Percentiles rank a stretch among this genome's conserved stretches.
Conservation (phyloP, 139 green algal species). For the Edaphochlamys debaryana region DNA sequence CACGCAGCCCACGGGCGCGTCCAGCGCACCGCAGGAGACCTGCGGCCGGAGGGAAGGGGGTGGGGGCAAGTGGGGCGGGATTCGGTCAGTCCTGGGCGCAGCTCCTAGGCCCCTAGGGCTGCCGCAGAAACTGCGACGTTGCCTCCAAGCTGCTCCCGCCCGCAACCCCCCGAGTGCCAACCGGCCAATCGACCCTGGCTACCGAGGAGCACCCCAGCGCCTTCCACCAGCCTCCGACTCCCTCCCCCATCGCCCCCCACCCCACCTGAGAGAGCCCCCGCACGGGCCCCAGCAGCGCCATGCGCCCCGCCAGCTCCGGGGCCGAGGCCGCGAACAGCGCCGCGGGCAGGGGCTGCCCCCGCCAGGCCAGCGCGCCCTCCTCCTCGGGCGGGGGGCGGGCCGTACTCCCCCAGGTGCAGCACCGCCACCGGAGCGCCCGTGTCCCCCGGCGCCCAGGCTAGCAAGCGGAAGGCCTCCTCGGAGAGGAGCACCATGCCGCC, state of each 20-base stretch:
- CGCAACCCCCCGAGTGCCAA: no score
- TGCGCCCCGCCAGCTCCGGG: not conserved
- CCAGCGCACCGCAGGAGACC: not conserved
- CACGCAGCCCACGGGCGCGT: constrained; percentile 18
- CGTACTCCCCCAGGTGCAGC: not conserved
- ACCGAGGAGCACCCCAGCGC: no score
- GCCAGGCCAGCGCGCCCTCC: no score
- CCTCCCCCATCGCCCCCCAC: no score
- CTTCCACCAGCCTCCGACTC: no score
- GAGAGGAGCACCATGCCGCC: constrained; percentile 1
- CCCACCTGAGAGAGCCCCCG: not conserved
- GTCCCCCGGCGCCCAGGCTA: not conserved
- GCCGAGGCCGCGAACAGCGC: no score
- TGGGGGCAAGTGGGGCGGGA: no score
- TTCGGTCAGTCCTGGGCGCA: no score
- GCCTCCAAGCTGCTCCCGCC: no score
- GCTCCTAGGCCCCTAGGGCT: no score
- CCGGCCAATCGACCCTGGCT: no score
- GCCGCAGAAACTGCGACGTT: no score
- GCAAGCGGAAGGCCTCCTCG: not conserved
- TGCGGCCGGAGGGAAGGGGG: not conserved
- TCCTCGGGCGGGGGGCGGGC: not conserved
- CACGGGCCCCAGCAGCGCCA: not conserved
- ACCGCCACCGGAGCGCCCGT: not conserved
- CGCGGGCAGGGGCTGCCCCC: not conserved